Conservation (phyloP, 2,329 filamentous ascomycete genomes). For the Bipolaris bicolor region DNA sequence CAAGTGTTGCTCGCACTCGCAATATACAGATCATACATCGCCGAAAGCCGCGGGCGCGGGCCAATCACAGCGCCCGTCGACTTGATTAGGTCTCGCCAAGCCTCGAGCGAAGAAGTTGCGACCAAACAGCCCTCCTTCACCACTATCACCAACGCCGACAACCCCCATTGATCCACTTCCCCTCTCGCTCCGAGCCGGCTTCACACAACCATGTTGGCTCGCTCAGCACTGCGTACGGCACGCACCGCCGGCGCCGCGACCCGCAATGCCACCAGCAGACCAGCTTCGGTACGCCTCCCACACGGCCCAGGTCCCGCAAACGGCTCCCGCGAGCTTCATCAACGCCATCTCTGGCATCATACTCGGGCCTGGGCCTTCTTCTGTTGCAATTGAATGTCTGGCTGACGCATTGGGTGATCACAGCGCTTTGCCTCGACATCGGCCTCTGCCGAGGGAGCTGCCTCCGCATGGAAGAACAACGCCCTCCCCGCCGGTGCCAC, state of each 20-base stretch:
- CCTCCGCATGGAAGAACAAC: slow-evolving; percentile 82
- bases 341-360: slow-evolving; percentile 27
- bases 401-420: slow-evolving; percentile 42
- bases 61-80: slow-evolving; percentile 29
- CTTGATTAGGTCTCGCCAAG: slow-evolving; percentile 23
- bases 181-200: slow-evolving; percentile 47
- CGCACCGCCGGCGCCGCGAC: slow-evolving; percentile 84
- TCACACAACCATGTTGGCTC: slow-evolving; percentile 80
- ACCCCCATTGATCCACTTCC: slow-evolving; percentile 46
- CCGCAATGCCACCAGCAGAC: slow-evolving; percentile 61
- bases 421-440: slow-evolving; percentile 71
- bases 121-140: slow-evolving; percentile 27
- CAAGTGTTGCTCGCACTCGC: not conserved
- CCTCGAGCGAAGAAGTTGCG: slow-evolving; percentile 25
- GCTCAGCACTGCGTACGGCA: slow-evolving; percentile 87
- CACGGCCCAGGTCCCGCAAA: slow-evolving; percentile 30
- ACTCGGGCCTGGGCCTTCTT: slow-evolving; percentile 20
- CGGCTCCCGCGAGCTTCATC: slow-evolving; percentile 39
- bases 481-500: slow-evolving; percentile 86
- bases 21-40: slow-evolving; percentile 11
- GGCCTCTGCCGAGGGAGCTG: slow-evolving; percentile 71
- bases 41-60: slow-evolving; percentile 4
- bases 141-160: slow-evolving; percentile 37
- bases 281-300: slow-evolving; percentile 54
- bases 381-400: slow-evolving; percentile 36